These are phyloP conservation scores for Penicillium sp. DNA, from an alignment of 2,329 filamentous ascomycete species.

Conservation along the genomic window DNA sequence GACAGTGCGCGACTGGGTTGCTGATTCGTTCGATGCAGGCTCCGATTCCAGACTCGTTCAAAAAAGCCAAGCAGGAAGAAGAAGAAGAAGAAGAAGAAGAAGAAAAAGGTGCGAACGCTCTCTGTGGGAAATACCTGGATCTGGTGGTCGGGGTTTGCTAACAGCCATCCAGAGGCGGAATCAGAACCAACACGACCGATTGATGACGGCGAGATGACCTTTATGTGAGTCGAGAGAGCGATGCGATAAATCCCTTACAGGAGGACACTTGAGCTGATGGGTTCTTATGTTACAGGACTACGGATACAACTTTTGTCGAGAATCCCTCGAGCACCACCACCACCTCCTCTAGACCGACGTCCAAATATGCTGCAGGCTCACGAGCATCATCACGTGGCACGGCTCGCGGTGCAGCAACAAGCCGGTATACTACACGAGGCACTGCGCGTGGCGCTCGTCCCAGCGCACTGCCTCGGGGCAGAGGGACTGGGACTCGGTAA, in stretches of 20 bases:
- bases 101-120: constrained; percentile 40
- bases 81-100: constrained; percentile 54
- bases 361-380: constrained; percentile 32
- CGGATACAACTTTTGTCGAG: constrained; percentile 86
- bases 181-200: constrained; percentile 35
- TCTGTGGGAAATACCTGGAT: not conserved
- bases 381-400: constrained; percentile 30
- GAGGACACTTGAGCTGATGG: not conserved
- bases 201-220: constrained; percentile 72
- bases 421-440: constrained; percentile 42
- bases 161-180: constrained; percentile 35
- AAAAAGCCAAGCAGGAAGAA: constrained; percentile 58
- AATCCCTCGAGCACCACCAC: constrained; percentile 61
- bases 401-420: constrained; percentile 21
- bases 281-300: constrained; percentile 62
- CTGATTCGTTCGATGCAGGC: constrained; percentile 54
- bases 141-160: constrained; percentile 2
- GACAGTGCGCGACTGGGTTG: not conserved
- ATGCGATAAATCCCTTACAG: not conserved
- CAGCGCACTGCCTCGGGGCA: constrained; percentile 43
- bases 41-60: constrained; percentile 80
- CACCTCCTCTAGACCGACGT: constrained; percentile 48
- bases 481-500: constrained; percentile 37
- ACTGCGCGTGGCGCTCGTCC: constrained; percentile 33
- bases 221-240: constrained; percentile 61